Evolutionary conservation across 257 asterid genomes (phyloP).

Genomic region (Rubia yunnanensis): DNA sequence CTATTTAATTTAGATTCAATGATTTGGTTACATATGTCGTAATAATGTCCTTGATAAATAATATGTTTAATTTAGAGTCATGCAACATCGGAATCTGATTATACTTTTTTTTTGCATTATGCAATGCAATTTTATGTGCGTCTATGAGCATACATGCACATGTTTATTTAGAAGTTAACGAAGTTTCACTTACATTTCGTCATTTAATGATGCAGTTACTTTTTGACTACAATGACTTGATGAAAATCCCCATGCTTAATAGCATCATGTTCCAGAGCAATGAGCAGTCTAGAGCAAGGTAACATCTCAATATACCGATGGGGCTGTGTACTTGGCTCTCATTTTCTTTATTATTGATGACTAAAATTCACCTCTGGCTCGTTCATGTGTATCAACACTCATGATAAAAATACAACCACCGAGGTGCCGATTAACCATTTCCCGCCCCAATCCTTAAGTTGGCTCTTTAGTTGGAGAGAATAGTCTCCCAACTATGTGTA

Average conservation of each 20-base stretch:
- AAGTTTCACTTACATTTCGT: not conserved
- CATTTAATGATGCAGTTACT: slow-evolving; percentile 41
- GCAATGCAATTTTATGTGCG: too few relatives aligned
- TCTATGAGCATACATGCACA: too few relatives aligned
- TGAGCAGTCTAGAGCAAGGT: slow-evolving; percentile 42
- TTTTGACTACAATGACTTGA: slow-evolving; percentile 66
- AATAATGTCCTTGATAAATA: not conserved
- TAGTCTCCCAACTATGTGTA: too few relatives aligned
- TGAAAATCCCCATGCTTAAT: slow-evolving; percentile 51
- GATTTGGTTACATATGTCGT: not conserved
- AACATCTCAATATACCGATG: not conserved
- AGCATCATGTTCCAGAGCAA: slow-evolving; percentile 36
- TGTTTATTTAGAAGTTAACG: too few relatives aligned
- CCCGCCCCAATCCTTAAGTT: too few relatives aligned
- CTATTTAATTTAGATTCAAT: not conserved
- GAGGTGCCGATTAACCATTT: too few relatives aligned
- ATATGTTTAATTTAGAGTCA: not conserved
- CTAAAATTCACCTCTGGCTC: too few relatives aligned
- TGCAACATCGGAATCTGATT: not conserved
- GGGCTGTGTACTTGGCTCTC: too few relatives aligned
- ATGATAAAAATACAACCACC: too few relatives aligned
- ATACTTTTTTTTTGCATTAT: not conserved
- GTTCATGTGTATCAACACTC: too few relatives aligned
- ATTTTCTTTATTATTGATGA: too few relatives aligned
- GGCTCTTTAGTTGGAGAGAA: too few relatives aligned